Evolutionary conservation across 257 asterid species (phyloP).

Genomic region (Nicotiana sylvestris): DNA sequence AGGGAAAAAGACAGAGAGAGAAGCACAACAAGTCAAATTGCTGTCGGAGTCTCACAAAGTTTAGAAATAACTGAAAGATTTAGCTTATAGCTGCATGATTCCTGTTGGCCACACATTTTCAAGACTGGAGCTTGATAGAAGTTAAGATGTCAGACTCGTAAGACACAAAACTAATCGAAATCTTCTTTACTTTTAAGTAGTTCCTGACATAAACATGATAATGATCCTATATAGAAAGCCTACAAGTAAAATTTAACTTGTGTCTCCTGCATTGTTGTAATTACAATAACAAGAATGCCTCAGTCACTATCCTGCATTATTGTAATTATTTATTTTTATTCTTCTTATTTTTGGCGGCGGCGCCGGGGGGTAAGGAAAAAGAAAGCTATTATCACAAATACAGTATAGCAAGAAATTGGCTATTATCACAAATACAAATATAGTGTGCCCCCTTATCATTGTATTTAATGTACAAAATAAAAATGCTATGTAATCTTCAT

Average conservation of each 20-base stretch:
- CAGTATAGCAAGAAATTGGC: neutral
- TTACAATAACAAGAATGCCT: no score
- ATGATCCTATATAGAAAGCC: neutral
- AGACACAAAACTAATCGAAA: neutral
- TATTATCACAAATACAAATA: no score
- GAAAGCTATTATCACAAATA: neutral
- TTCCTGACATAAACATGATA: neutral
- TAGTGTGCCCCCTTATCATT: neutral
- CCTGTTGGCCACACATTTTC: neutral
- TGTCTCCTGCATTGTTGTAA: no score
- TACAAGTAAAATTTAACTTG: neutral
- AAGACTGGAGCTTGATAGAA: slow-evolving; percentile 5
- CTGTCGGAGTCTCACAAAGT: neutral
- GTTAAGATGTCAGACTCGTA: neutral
- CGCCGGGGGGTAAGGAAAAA: neutral
- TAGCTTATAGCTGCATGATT: neutral
- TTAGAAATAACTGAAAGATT: neutral
- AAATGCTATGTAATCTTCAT: neutral
- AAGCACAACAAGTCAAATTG: neutral
- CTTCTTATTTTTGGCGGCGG: no score
- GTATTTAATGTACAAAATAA: neutral
- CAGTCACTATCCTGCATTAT: no score
- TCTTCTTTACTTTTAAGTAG: neutral
- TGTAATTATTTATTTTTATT: no score
- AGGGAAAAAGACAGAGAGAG: neutral